Conservation (phyloP, 108 stramenopile genomes). For the Skeletonema costatum region DNA sequence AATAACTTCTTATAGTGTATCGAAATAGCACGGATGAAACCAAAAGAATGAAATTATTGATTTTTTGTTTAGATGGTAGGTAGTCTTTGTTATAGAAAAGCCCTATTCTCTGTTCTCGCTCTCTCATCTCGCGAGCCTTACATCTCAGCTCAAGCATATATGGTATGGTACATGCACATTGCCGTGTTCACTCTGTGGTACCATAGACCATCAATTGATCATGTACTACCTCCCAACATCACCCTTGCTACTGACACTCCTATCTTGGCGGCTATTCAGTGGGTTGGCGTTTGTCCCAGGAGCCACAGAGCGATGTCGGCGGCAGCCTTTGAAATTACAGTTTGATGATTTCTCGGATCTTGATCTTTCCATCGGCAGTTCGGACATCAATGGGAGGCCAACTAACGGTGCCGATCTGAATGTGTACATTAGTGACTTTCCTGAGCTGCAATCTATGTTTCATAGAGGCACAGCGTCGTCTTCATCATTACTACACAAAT, state of each 20-base stretch:
- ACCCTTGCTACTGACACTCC: not conserved
- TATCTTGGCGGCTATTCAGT: not conserved
- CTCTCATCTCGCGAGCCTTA: too few relatives aligned
- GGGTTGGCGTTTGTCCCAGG: not conserved
- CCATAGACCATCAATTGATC: not conserved
- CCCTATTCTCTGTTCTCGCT: too few relatives aligned
- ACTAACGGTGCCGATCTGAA: not conserved
- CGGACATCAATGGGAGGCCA: not conserved
- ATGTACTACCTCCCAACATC: not conserved
- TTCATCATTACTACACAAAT: not conserved
- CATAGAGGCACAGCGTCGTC: too few relatives aligned
- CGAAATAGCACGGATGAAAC: too few relatives aligned
- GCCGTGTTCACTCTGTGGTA: too few relatives aligned
- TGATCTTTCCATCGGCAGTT: not conserved
- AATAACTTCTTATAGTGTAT: too few relatives aligned
- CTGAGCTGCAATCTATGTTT: slow-evolving; percentile 10
- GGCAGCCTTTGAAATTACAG: not conserved
- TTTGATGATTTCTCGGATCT: not conserved
- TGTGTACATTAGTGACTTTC: slow-evolving; percentile 3
- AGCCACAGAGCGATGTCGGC: not conserved
- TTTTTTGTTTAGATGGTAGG: too few relatives aligned
- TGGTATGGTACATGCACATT: too few relatives aligned
- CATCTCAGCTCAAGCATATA: not conserved
- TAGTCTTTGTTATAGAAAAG: too few relatives aligned
- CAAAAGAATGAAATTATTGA: too few relatives aligned